Conservation (phyloP, 176 grass and related monocot species). For the Metroxylon sagu region DNA sequence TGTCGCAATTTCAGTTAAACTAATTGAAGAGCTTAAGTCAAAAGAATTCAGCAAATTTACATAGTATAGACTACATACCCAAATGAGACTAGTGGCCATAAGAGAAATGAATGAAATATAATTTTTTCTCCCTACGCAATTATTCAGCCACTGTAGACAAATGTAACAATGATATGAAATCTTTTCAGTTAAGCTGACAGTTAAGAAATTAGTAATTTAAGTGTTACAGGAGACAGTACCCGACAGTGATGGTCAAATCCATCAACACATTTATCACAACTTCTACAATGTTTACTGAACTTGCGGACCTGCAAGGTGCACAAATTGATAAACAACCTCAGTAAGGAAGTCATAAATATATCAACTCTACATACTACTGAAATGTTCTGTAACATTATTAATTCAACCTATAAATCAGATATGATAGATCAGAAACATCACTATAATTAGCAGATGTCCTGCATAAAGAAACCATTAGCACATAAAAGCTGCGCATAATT, state of each 20-base stretch:
- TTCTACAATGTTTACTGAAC: slow-evolving; percentile 98
- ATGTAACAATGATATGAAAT: slow-evolving; percentile 16
- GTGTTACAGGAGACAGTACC: slow-evolving; percentile 28
- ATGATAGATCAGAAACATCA: too few relatives aligned
- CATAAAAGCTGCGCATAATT: too few relatives aligned
- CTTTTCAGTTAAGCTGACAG: slow-evolving; percentile 11
- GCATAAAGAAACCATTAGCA: too few relatives aligned
- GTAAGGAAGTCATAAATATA: slow-evolving; percentile 2
- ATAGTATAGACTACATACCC: slow-evolving; percentile 38
- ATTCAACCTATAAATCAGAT: too few relatives aligned
- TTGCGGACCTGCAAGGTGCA: slow-evolving; percentile 51
- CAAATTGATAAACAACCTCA: background rate
- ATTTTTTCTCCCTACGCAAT: slow-evolving; percentile 95
- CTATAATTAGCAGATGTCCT: too few relatives aligned
- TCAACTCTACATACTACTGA: too few relatives aligned
- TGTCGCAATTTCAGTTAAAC: too few relatives aligned
- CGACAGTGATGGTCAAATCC: slow-evolving; percentile 98
- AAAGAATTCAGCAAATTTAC: too few relatives aligned
- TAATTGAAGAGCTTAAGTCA: too few relatives aligned
- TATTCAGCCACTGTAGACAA: slow-evolving; percentile 89
- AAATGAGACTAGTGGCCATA: slow-evolving; percentile 85
- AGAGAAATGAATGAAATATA: slow-evolving; percentile 83
- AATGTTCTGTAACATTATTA: too few relatives aligned
- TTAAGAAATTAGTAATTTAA: slow-evolving; percentile 15
- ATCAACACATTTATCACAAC: slow-evolving; percentile 99